Evolutionary conservation across 2,329 filamentous ascomycete genomes (phyloP), one percentile per base, ranked within the genome.

Genomic region (Phaeosphaeriaceae sp.): DNA sequence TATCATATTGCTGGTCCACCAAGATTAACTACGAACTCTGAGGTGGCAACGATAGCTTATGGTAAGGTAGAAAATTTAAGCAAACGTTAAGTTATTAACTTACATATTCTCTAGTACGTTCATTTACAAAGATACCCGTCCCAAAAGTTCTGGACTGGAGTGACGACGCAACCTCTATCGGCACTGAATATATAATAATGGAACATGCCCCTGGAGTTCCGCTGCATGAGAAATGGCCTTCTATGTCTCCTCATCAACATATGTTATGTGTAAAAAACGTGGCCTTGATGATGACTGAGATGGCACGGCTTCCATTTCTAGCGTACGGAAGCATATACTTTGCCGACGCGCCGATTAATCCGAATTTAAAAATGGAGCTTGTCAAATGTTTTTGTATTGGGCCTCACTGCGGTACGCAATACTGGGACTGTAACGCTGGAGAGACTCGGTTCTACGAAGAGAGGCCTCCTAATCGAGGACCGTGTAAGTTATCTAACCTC

Each of bases 11-110:
- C 72, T 42, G 74, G 74, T 12, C 72, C 72, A n/a, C 44, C 60
- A 29, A 58, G 54, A 41, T 56, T 75, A n/a, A 68, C 64, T 1
- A 76, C 73, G 6, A 62, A 61, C 40, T 77, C 74, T 20, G 72
- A 78, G 56, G 73, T 78, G 44, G 76, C 77, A 18, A 78, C 75
- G 3, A 71, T 77, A 42, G 56, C 52, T 37, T 77, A 76, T 51
- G 41, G 74, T 76, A 57, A 63, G 65, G 52, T 30, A 28, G n/a
- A 13, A 8, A 32, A 23, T 28, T 23, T 50, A 44, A 20, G 13
- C 15, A 38, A 9, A n/a, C 17, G 20, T 7, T n/a, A 20, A 45
- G 21, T 43, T 15, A 30, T 34, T 11, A 40, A n/a, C n/a, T 38
- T 43, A 34, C 12, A 34, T 6, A 15, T 23, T 23, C 21, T 13